Evolutionary conservation across 2,329 filamentous ascomycete species (phyloP), one percentile per base, ranked within the genome.

Genomic region (Apiospora arundinis): DNA sequence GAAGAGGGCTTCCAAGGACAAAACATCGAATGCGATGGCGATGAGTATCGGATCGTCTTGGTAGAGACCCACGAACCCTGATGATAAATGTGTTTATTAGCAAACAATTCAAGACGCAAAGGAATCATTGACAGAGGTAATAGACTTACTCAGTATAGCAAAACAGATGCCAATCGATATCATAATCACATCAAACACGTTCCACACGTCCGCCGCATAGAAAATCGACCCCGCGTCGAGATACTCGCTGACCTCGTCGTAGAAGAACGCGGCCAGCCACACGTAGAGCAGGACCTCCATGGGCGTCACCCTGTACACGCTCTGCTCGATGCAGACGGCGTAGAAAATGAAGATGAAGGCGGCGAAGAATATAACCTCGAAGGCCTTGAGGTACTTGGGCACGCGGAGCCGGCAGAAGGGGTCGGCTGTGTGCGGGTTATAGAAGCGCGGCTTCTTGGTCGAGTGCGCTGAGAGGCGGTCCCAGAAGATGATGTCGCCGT

Each of bases 251-350:
- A 96, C 85, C 81, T 95, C 95, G 75, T 97, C 95, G 78, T 96
- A 97, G 49, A 93, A 90, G 83, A 97, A 97, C 9, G 94, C 92
- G 5, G 91, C 91, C 75, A 97, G 92, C 93, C 94, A 97, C 68
- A 97, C 81, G 79, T 95, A 96, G 56, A 98, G 87, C 21, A 93
- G 78, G 1, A 92, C 82, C 80, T 98, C 95, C 23, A 91, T 84
- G 0, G 85, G 78, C 0, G 92, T 94, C 69, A 97, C 89, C 40
- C 85, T 84, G 23, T 86, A 85, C 11, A 90, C 87, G 74, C 92
- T 90, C 73, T 93, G 87, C 75, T 94, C 90, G 65, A 97, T 88
- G 44, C 97, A 86, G 0, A 97, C 95, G n/a, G 90, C 87, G 78
- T 97, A 98, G 81, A 97, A 98, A 7, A 98, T 84, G 37, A 88